Conservation (phyloP, 2,329 filamentous ascomycete genomes). For the Nemania sp. region DNA sequence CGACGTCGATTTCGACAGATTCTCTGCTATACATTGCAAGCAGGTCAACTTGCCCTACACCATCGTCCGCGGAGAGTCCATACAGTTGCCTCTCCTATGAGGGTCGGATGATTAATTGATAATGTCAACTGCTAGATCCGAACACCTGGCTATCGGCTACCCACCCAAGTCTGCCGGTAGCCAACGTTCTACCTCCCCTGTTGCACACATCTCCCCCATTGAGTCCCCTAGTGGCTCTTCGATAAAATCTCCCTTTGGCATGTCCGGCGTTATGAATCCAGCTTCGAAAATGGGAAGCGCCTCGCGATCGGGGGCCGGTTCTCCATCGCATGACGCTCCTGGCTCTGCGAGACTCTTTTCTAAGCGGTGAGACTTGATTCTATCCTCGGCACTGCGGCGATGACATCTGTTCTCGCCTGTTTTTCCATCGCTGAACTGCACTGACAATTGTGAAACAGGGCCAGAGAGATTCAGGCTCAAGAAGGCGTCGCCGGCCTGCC, state of each 20-base stretch:
- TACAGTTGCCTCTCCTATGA: slow-evolving; percentile 57
- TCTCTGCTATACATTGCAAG: slow-evolving; percentile 40
- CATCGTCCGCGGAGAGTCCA: slow-evolving; percentile 47
- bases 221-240: slow-evolving; percentile 73
- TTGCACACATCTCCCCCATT: slow-evolving; percentile 76
- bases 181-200: slow-evolving; percentile 83
- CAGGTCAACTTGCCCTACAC: slow-evolving; percentile 44
- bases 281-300: slow-evolving; percentile 69
- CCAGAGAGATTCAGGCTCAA: slow-evolving; percentile 96
- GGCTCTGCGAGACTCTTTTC: slow-evolving; percentile 82
- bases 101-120: slow-evolving; percentile 78
- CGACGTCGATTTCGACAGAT: slow-evolving; percentile 43
- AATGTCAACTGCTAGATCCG: slow-evolving; percentile 91
- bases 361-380: slow-evolving; percentile 78
- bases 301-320: slow-evolving; percentile 87
- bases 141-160: slow-evolving; percentile 88
- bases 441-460: slow-evolving; percentile 63
- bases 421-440: slow-evolving; percentile 28
- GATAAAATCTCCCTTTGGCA: slow-evolving; percentile 78
- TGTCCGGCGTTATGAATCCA: slow-evolving; percentile 71
- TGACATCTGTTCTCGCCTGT: slow-evolving; percentile 29
- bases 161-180: slow-evolving; percentile 74
- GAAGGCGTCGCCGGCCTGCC: slow-evolving; percentile 81
- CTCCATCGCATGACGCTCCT: slow-evolving; percentile 90
- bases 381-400: not conserved